phyloP scores from a whole-genome alignment of 441 rosid species.

The Bocquillonia castaneifolia region DNA sequence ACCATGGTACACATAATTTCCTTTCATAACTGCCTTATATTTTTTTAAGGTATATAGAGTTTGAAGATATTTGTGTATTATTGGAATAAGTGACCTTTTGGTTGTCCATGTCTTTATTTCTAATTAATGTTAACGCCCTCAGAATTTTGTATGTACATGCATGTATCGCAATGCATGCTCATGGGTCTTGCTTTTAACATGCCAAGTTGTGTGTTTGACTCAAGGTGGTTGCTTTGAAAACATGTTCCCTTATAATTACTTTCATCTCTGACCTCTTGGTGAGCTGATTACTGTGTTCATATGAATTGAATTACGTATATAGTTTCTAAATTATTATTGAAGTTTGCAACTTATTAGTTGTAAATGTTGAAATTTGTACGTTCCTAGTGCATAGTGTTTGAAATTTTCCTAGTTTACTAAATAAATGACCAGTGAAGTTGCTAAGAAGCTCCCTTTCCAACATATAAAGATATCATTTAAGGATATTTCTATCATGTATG shows the following conservation, averaged over 20 bases:
- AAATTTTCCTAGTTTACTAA: background rate
- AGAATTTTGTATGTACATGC: background rate
- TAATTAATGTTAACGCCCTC: background rate
- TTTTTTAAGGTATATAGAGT: constrained; percentile 4
- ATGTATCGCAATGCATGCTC: background rate
- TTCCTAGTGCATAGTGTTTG: background rate
- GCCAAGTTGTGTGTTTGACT: background rate
- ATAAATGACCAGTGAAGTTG: background rate
- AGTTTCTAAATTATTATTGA: background rate
- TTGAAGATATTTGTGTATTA: constrained; percentile 11
- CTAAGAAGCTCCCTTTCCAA: background rate
- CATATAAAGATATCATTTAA: too few relatives aligned
- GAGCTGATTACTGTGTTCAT: background rate
- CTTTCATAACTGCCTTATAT: constrained; percentile 1
- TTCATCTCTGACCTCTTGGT: background rate
- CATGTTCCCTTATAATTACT: background rate
- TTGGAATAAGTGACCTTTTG: constrained; percentile 5
- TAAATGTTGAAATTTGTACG: background rate
- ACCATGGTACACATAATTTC: constrained; percentile 65
- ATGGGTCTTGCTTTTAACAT: background rate
- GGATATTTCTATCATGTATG: too few relatives aligned
- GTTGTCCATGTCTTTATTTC: background rate
- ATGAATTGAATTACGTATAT: background rate
- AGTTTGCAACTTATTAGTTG: background rate
- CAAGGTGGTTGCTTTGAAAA: background rate